Conservation (phyloP, 2,329 filamentous ascomycete species). For the Paecilomyces dactylethromorphus region DNA sequence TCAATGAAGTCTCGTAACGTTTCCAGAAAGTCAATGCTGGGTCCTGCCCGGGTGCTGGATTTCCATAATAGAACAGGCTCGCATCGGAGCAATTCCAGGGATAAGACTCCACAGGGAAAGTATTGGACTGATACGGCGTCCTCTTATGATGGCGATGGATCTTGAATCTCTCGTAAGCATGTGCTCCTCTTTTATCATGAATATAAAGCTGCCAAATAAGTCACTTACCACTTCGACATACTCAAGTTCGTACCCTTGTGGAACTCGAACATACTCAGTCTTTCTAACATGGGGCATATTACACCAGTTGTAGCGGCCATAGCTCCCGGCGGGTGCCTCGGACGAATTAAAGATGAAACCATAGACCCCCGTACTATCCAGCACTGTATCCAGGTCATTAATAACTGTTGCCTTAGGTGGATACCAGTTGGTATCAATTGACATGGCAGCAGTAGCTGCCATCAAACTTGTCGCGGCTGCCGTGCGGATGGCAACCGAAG, state of each 20-base stretch:
- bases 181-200: slow-evolving; percentile 8
- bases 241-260: slow-evolving; percentile 54
- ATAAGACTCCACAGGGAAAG: slow-evolving; percentile 67
- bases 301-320: slow-evolving; percentile 71
- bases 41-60: slow-evolving; percentile 40
- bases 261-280: slow-evolving; percentile 54
- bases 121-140: slow-evolving; percentile 71
- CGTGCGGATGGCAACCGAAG: not conserved
- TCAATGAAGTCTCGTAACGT: slow-evolving; percentile 54
- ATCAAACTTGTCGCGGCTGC: slow-evolving; percentile 1
- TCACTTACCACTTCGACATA: slow-evolving; percentile 71
- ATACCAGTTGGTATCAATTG: slow-evolving; percentile 50
- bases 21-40: slow-evolving; percentile 60
- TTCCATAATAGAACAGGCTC: slow-evolving; percentile 63
- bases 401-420: slow-evolving; percentile 49
- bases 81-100: slow-evolving; percentile 67
- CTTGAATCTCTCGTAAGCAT: slow-evolving; percentile 23
- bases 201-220: not conserved
- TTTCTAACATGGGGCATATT: slow-evolving; percentile 80
- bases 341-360: slow-evolving; percentile 70
- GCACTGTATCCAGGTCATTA: slow-evolving; percentile 54
- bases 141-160: slow-evolving; percentile 82
- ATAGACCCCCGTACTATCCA: slow-evolving; percentile 58
- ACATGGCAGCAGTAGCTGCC: slow-evolving; percentile 1
- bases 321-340: slow-evolving; percentile 46